A percentile compares a stretch with the other conserved stretches of the same genome.
These are phyloP conservation scores for Colletotrichum sp. DNA, from an alignment of 2,329 filamentous ascomycete species.

Conservation along the genomic window DNA sequence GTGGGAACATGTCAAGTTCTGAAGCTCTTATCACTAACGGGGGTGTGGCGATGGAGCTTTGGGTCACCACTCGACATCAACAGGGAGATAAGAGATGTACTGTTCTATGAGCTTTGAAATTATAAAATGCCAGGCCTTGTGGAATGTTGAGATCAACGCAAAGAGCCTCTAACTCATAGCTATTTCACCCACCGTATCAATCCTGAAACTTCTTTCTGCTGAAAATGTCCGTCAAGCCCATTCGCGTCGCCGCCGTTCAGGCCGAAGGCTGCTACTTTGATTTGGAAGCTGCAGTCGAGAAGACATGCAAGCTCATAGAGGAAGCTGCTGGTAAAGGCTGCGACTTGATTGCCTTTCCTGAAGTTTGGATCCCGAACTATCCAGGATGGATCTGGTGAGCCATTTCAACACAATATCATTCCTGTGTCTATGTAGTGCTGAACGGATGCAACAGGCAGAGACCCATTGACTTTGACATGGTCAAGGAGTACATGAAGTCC, in stretches of 20 bases:
- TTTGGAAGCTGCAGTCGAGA: slow-evolving; percentile 28
- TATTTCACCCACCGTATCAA: background rate
- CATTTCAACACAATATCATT: background rate
- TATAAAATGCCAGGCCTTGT: background rate
- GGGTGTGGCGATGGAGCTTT: background rate
- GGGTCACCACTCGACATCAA: background rate
- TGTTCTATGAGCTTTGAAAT: background rate
- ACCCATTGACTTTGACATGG: background rate
- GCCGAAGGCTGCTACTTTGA: background rate
- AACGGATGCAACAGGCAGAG: background rate
- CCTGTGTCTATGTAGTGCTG: background rate
- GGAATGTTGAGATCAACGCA: background rate
- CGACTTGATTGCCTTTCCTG: slow-evolving; percentile 58
- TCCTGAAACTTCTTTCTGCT: background rate
- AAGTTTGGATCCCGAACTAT: slow-evolving; percentile 60
- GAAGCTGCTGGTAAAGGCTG: slow-evolving; percentile 59
- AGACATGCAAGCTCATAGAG: slow-evolving; percentile 61
- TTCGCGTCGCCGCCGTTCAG: background rate
- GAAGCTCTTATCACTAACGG: background rate
- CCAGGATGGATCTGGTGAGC: slow-evolving; percentile 29
- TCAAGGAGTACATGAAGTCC: slow-evolving; percentile 40
- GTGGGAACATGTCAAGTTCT: background rate
- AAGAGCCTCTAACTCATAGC: background rate
- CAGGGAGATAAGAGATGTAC: background rate
- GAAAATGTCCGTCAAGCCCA: background rate